Percentiles rank a stretch among this genome's conserved stretches.
These are phyloP conservation scores for Ceratobasidium sp. DNA, from an alignment of 1,284 basidiomycete genomes.

Conservation along the genomic window DNA sequence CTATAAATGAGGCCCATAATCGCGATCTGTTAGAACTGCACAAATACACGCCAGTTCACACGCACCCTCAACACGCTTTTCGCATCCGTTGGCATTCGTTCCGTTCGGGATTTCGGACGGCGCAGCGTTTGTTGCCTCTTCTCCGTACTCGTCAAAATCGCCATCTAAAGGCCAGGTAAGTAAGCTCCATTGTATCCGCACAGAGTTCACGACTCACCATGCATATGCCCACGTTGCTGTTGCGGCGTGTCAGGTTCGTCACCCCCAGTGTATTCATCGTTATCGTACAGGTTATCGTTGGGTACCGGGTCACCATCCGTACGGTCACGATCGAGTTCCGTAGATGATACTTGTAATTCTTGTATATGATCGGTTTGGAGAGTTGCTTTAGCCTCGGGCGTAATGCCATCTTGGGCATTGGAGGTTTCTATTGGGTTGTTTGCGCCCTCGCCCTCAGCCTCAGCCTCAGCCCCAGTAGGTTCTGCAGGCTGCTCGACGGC, in stretches of 20 bases:
- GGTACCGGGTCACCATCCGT: neutral
- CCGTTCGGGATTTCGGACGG: neutral
- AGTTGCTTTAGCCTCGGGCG: neutral
- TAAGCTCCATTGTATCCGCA: neutral
- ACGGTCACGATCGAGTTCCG: neutral
- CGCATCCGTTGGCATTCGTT: no score
- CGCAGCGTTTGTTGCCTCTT: constrained; percentile 11
- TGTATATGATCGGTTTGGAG: neutral
- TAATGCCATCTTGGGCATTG: neutral
- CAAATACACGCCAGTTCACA: no score
- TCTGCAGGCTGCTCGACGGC: neutral
- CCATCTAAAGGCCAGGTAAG: neutral
- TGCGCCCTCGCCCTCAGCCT: neutral
- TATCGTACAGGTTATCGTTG: constrained; percentile 14
- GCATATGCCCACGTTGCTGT: neutral
- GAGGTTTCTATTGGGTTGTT: neutral
- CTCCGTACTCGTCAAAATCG: constrained; percentile 31
- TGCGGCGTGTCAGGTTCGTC: neutral
- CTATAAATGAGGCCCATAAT: no score
- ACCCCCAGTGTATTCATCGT: constrained; percentile 12
- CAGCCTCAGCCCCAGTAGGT: neutral
- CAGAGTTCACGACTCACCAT: neutral
- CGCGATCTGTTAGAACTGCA: no score
- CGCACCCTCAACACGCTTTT: no score
- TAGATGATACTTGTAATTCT: neutral